Percentiles rank a stretch among this genome's conserved stretches.
phyloP scores from a whole-genome alignment of 805 yeast species.

The Yarrowia osloensis region DNA sequence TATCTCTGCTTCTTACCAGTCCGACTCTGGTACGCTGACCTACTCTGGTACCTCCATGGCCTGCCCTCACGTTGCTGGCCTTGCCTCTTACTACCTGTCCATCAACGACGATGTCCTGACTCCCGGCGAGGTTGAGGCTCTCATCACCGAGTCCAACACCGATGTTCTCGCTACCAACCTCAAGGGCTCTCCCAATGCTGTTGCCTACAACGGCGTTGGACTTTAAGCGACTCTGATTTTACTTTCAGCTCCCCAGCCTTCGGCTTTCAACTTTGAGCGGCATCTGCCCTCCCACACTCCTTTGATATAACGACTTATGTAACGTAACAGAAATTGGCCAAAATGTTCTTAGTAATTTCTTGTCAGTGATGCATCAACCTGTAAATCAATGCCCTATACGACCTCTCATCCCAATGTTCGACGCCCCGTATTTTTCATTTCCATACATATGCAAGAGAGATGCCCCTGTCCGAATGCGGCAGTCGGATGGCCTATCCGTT shows the following conservation, averaged over 20 bases:
- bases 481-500: background rate
- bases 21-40: slow-evolving; percentile 39
- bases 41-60: slow-evolving; percentile 96
- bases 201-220: slow-evolving; percentile 23
- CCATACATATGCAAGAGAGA: slow-evolving; percentile 15
- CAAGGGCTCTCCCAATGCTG: slow-evolving; percentile 5
- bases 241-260: no score
- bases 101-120: slow-evolving; percentile 5
- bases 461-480: slow-evolving; percentile 2
- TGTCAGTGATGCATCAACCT: no score
- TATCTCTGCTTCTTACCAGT: slow-evolving; percentile 52
- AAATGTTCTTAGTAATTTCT: no score
- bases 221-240: background rate
- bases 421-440: background rate
- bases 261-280: background rate
- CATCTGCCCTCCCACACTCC: background rate
- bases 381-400: no score
- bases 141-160: slow-evolving; percentile 5
- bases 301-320: background rate
- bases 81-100: slow-evolving; percentile 67
- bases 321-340: background rate
- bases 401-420: no score
- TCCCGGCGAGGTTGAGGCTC: slow-evolving; percentile 12
- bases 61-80: slow-evolving; percentile 92
- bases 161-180: background rate